A percentile compares a stretch with the other conserved stretches of the same genome.
These are phyloP conservation scores for Bipolaris oryzae DNA, from an alignment of 2,329 filamentous ascomycete genomes.

Conservation along the genomic window DNA sequence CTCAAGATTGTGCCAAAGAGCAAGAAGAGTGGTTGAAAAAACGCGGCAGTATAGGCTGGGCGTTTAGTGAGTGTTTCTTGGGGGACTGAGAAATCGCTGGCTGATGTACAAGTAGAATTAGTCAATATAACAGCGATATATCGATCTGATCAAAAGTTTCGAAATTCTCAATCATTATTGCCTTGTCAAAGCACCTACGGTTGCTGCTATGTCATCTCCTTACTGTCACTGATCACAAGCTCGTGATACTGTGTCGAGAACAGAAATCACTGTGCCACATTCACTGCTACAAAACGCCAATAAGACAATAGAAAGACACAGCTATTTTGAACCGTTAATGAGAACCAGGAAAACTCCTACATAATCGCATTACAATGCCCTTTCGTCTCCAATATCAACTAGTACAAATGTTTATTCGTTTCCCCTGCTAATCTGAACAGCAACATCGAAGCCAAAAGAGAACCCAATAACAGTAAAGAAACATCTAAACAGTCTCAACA, in stretches of 20 bases:
- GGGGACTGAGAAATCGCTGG: not conserved
- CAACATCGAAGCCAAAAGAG: not conserved
- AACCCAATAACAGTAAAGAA: not conserved
- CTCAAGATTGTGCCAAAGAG: conserved; percentile 74
- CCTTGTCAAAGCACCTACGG: not conserved
- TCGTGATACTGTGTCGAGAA: not conserved
- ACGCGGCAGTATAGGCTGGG: conserved; percentile 10
- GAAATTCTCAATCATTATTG: no score
- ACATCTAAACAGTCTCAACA: not conserved
- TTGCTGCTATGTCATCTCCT: not conserved
- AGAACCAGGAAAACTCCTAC: not conserved
- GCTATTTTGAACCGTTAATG: conserved; percentile 13
- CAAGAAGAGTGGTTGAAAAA: conserved; percentile 29
- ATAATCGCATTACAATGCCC: not conserved
- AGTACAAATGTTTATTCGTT: not conserved
- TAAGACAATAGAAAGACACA: not conserved
- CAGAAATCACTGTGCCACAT: not conserved
- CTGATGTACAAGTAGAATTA: not conserved
- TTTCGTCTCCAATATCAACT: not conserved
- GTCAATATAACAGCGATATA: not conserved
- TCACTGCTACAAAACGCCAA: not conserved
- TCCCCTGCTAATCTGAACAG: not conserved
- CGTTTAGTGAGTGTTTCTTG: not conserved
- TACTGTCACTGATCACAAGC: not conserved
- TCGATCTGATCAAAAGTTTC: not conserved